Percentiles rank a stretch among this genome's conserved stretches.
These are phyloP conservation scores for Aureobasidium lini DNA, from an alignment of 2,329 filamentous ascomycete genomes.

Conservation along the genomic window DNA sequence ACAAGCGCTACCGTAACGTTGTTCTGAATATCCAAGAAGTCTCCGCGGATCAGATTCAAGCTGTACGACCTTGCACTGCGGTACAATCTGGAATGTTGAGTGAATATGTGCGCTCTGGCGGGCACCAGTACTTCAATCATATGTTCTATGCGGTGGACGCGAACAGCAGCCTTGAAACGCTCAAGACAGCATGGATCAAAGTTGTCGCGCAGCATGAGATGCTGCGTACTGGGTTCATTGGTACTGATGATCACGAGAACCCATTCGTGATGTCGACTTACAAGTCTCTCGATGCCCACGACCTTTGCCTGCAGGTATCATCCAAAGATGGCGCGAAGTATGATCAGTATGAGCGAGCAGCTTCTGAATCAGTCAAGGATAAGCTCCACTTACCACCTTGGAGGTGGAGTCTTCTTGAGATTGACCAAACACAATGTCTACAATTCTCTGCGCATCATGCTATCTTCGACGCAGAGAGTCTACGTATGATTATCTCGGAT, in stretches of 20 bases:
- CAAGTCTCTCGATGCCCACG: constrained; percentile 21
- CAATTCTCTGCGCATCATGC: constrained; percentile 65
- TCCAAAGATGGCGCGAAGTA: neutral
- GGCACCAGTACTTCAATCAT: constrained; percentile 68
- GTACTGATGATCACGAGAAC: constrained; percentile 50
- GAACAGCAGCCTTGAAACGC: constrained; percentile 29
- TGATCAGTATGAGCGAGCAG: neutral
- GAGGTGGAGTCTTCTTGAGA: constrained; percentile 47
- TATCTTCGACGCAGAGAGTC: constrained; percentile 74
- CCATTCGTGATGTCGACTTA: constrained; percentile 73
- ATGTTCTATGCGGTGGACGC: constrained; percentile 47
- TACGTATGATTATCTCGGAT: constrained; percentile 57
- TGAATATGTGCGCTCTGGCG: constrained; percentile 61
- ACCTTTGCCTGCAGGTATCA: constrained; percentile 35
- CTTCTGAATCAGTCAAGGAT: constrained; percentile 29
- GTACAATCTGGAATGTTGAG: constrained; percentile 74
- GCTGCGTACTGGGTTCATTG: constrained; percentile 65
- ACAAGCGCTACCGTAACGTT: constrained; percentile 32
- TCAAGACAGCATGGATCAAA: constrained; percentile 54
- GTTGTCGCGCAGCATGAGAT: constrained; percentile 57
- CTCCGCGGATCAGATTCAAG: constrained; percentile 38
- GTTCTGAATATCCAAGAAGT: constrained; percentile 30
- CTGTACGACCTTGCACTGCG: constrained; percentile 68
- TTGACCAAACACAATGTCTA: constrained; percentile 23
- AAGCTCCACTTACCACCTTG: constrained; percentile 54